Percentiles rank a stretch among this genome's conserved stretches.
Conservation (phyloP, 306 rosid genomes). For the Trifolium pratense region DNA sequence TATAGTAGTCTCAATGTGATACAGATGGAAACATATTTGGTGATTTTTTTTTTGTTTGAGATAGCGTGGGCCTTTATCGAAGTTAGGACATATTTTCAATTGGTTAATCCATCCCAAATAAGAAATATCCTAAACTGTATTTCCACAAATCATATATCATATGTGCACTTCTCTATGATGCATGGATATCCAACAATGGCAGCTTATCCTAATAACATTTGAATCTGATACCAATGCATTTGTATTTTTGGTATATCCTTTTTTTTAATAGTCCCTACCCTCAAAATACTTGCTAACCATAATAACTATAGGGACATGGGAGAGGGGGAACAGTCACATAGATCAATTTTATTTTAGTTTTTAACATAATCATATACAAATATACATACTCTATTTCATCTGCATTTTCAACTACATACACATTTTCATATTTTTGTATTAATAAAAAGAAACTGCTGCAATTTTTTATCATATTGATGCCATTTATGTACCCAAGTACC, state of each 20-base stretch:
- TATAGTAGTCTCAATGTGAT: constrained; percentile 33
- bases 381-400: neutral
- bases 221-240: neutral
- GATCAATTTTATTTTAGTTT: constrained; percentile 1
- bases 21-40: constrained; percentile 31
- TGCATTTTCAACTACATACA: neutral
- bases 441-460: neutral
- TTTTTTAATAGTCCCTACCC: neutral
- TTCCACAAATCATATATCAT: constrained; percentile 17
- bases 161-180: constrained; percentile 17
- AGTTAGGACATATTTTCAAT: constrained; percentile 8
- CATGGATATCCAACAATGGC: constrained; percentile 24
- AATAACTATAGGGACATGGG: constrained; percentile 4
- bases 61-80: neutral
- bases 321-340: neutral
- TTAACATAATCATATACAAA: neutral
- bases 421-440: neutral
- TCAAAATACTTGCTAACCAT: neutral
- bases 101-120: constrained; percentile 32
- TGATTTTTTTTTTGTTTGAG: constrained; percentile 16
- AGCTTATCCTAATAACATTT: neutral
- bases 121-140: constrained; percentile 17
- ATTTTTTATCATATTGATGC: neutral
- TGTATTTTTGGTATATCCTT: constrained; percentile 2
- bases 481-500: neutral